Evolutionary conservation across 768 basidiomycete genomes (phyloP), one percentile per base, ranked within the genome.

Genomic region (Coprinopsis cinerea): DNA sequence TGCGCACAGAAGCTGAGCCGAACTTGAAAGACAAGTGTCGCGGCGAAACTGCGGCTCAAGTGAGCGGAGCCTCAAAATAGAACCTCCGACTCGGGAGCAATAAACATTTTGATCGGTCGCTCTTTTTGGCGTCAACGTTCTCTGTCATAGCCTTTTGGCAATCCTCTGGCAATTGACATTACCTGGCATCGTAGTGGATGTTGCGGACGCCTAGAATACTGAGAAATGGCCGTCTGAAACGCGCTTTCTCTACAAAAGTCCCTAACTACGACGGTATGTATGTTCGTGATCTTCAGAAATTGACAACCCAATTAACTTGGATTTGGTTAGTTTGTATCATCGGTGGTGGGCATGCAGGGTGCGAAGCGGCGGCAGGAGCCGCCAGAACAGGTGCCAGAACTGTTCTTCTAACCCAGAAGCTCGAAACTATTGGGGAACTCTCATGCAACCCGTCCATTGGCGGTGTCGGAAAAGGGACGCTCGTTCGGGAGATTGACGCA

Each of bases 371-470:
- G 0, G 80, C 91, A 4, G 92, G 85, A 2, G 77, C 92, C 14
- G 91, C 92, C 1, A 74, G 92, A 39, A 79, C 85, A 0, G 91
- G 92, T 1, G 91, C 92, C 1, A 75, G 77, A 53, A 93, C 91
- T 0, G 57, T 92, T 7, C 72, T 95, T 6, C 64, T 95, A 49
- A 95, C 92, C 1, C 92, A 92, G 63, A 83, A 78, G 46, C 60
- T 89, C 14, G 83, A 87, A 44, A 91, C 83, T 0, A 79, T 95
- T 40, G 92, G 92, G 27, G 76, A 80, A 56, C 59, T 95, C 59
- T 92, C 90, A 18, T 95, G 92, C 58, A 95, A 95, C 63, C 92
- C 92, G 2, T 91, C 88, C 1, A 86, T 94, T 52, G 92, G 92
- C 5, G 91, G 91, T 17, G 83, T 95, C 2, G 92, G 92, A 4